phyloP scores from a whole-genome alignment of 805 yeast species.

The Barnettozyma siamensis region DNA sequence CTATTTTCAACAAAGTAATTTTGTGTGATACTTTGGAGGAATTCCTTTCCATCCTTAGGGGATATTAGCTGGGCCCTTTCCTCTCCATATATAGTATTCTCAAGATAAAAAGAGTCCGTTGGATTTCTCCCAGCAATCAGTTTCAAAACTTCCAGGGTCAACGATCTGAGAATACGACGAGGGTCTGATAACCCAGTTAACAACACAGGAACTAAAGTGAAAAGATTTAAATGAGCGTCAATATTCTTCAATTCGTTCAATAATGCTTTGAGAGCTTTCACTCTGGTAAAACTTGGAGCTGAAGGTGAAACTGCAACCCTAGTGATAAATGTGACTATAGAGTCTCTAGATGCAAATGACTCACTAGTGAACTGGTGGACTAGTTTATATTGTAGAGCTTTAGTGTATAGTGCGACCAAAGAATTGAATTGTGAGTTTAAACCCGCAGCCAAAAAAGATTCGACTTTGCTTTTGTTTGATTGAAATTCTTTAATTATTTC shows the following conservation, averaged over 20 bases:
- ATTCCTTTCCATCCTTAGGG: conserved; percentile 54
- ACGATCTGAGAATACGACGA: conserved; percentile 44
- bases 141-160: conserved; percentile 34
- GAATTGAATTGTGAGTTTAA: conserved; percentile 36
- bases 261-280: conserved; percentile 41
- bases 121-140: conserved; percentile 33
- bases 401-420: conserved; percentile 38
- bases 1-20: conserved; percentile 46
- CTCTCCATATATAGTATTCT: conserved; percentile 52
- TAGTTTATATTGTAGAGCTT: conserved; percentile 31
- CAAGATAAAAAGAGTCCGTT: conserved; percentile 39
- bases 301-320: conserved; percentile 52
- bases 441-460: conserved; percentile 33
- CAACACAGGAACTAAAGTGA: conserved; percentile 54
- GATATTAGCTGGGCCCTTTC: conserved; percentile 47
- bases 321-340: conserved; percentile 51
- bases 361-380: conserved; percentile 25
- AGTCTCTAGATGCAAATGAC: conserved; percentile 35
- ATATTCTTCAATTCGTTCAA: conserved; percentile 28
- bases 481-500: conserved; percentile 15
- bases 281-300: conserved; percentile 53
- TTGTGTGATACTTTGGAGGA: conserved; percentile 37
- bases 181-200: conserved; percentile 48
- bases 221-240: conserved; percentile 36
- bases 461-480: conserved; percentile 12